Evolutionary conservation across 2,329 filamentous ascomycete species (phyloP).

Genomic region (Stagonosporopsis cucurbitacearum): DNA sequence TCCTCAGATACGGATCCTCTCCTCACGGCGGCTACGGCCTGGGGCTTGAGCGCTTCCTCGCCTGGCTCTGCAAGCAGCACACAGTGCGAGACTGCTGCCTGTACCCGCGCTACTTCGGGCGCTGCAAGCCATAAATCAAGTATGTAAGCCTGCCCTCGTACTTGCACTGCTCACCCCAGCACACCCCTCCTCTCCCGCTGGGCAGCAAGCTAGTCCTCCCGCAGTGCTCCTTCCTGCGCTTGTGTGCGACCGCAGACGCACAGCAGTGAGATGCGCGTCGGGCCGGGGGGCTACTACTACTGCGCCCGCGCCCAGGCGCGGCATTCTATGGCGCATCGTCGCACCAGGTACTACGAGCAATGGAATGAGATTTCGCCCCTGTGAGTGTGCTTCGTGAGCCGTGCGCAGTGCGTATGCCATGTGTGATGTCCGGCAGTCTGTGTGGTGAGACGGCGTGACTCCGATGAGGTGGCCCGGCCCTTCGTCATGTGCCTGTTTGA

Average conservation of each 20-base stretch:
- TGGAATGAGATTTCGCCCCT: constrained; percentile 23
- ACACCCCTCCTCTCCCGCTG: not conserved
- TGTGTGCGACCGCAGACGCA: not conserved
- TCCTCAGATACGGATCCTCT: constrained; percentile 79
- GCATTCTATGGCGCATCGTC: not conserved
- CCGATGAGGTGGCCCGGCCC: not conserved
- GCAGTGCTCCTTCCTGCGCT: not conserved
- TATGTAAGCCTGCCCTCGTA: not conserved
- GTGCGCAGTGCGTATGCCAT: not conserved
- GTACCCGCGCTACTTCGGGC: constrained; percentile 81
- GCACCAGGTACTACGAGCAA: constrained; percentile 19
- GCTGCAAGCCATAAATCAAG: constrained; percentile 78
- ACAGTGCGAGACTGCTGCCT: constrained; percentile 73
- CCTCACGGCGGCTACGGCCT: constrained; percentile 94
- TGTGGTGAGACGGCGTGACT: not conserved
- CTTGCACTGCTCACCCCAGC: not conserved
- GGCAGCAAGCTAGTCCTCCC: not conserved
- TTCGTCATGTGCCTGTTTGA: constrained; percentile 17
- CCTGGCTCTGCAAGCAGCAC: constrained; percentile 71
- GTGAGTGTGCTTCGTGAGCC: constrained; percentile 1
- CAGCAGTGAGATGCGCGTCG: not conserved
- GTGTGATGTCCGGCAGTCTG: not conserved
- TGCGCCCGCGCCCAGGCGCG: not conserved
- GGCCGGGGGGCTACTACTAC: no score
- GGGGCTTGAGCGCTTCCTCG: constrained; percentile 81